Evolutionary conservation across 371 early-diverging fungal genomes (phyloP), one percentile per base, ranked within the genome.

Genomic region (Ordospora colligata): DNA sequence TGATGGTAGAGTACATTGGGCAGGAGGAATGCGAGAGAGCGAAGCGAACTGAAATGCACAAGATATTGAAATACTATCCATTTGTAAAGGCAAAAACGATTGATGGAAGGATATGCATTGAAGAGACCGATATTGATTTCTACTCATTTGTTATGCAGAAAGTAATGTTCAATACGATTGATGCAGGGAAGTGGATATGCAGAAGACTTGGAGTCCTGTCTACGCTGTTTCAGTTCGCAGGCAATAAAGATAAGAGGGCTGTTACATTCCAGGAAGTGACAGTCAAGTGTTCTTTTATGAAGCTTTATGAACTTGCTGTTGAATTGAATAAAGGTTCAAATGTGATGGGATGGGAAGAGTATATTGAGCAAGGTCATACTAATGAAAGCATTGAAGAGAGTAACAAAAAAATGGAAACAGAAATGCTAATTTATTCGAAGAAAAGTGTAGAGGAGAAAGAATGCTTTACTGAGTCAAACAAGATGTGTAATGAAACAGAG

Each of bases 211-310:
- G 87, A 44, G 67, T 74, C 4, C 45, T 71, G 1, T 44, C 40
- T 0, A 45, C 23, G 9, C 77, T 81, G 17, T 88, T 95, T 73
- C 87, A 91, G 2, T 91, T 89, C 85, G 93, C 95, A 0, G 99
- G 99, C 11, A 96, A 92, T n/a, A 98, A 98, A 83, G 99, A 98
- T 85, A 91, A 90, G 71, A 89, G 95, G 45, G 97, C 90, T 0
- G 86, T 96, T 53, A 98, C 96, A 0, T 88, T 89, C 45, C 99
- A 98, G 83, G 83, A 87, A 54, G 88, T 93, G 54, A 90, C 92
- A 10, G 89, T 89, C 8, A 23, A 63, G 44, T 65, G 73, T 10
- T 65, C 68, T 0, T 80, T 79, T 70, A 49, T 70, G 19, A 74
- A 64, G 19, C 58, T 83, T n/a, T 65, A 72, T 46, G 54, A 63